Conservation (phyloP, 768 basidiomycete genomes). For the Leccinum imitatum region DNA sequence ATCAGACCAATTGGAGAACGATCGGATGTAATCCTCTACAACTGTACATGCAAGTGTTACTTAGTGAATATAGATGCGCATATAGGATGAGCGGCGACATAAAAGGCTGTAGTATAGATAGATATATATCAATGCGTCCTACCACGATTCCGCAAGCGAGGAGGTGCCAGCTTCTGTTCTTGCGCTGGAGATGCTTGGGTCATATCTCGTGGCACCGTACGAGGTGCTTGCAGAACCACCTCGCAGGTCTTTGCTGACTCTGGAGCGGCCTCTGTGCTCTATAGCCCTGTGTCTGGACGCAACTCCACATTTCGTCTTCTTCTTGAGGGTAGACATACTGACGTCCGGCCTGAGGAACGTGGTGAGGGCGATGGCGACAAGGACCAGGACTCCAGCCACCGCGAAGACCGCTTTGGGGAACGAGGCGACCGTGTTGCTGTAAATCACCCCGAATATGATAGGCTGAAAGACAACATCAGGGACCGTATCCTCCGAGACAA, state of each 20-base stretch:
- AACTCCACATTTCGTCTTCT: conserved; percentile 2
- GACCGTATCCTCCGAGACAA: conserved; percentile 9
- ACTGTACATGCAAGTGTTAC: conserved; percentile 3
- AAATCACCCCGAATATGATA: conserved; percentile 64
- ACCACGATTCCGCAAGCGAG: not conserved
- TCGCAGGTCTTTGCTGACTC: conserved; percentile 42
- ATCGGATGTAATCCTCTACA: not conserved
- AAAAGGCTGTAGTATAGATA: not conserved
- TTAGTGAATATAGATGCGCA: conserved; percentile 18
- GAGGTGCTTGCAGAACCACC: conserved; percentile 28
- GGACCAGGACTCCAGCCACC: conserved; percentile 55
- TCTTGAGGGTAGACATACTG: conserved; percentile 20
- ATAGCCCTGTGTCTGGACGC: conserved; percentile 11
- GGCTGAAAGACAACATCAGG: conserved; percentile 45
- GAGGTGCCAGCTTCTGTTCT: conserved; percentile 11
- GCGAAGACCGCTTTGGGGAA: conserved; percentile 71
- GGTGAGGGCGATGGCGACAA: conserved; percentile 48
- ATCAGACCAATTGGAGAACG: not conserved
- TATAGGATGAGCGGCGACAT: not conserved
- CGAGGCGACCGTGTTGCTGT: conserved; percentile 58
- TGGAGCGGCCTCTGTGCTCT: conserved; percentile 28
- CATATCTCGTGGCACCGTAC: conserved; percentile 18
- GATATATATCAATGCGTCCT: not conserved
- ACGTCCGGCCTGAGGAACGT: conserved; percentile 39
- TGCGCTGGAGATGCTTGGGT: conserved; percentile 7